Percentiles rank a stretch among this genome's conserved stretches.
phyloP scores from a whole-genome alignment of 2,329 filamentous ascomycete genomes.

The Aspergillus ochraceus region DNA sequence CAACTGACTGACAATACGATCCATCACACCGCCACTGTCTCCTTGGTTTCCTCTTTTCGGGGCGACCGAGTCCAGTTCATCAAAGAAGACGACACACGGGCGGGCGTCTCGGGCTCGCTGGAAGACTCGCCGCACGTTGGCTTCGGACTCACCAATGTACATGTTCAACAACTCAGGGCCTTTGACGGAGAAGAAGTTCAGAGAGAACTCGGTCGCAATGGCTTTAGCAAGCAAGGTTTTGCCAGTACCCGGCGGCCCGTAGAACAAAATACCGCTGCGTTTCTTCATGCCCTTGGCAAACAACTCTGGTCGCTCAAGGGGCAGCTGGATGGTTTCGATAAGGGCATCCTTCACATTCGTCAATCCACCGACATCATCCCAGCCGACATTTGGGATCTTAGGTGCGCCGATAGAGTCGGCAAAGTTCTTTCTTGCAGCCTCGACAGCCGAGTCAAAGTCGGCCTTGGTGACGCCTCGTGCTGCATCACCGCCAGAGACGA shows the following conservation, averaged over 20 bases:
- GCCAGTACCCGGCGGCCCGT: slow-evolving; percentile 97
- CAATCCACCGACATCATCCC: slow-evolving; percentile 93
- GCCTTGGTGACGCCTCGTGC: slow-evolving; percentile 75
- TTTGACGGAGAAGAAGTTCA: slow-evolving; percentile 99
- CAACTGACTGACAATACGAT: slow-evolving; percentile 91
- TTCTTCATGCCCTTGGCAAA: slow-evolving; percentile 99
- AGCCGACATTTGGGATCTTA: slow-evolving; percentile 95
- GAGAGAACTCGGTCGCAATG: slow-evolving; percentile 96
- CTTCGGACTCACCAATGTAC: slow-evolving; percentile 99
- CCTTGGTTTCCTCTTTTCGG: slow-evolving; percentile 97
- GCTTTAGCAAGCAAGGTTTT: slow-evolving; percentile 99
- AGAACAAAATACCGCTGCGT: slow-evolving; percentile 96
- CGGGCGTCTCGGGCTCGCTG: slow-evolving; percentile 97
- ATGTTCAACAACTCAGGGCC: slow-evolving; percentile 97
- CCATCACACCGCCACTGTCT: slow-evolving; percentile 97
- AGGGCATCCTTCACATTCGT: slow-evolving; percentile 96
- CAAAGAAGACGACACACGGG: slow-evolving; percentile 97
- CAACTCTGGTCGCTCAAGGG: slow-evolving; percentile 84
- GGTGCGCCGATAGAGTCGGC: slow-evolving; percentile 95
- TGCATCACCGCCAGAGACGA: slow-evolving; percentile 78
- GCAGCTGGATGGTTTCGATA: slow-evolving; percentile 92
- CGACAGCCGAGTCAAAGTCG: slow-evolving; percentile 91
- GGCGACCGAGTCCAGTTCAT: slow-evolving; percentile 95
- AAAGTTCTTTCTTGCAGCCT: slow-evolving; percentile 95
- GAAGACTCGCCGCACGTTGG: slow-evolving; percentile 98